Evolutionary conservation across 202 grass and related monocot genomes (phyloP), one percentile per base, ranked within the genome.

Genomic region (Carex arenaria): DNA sequence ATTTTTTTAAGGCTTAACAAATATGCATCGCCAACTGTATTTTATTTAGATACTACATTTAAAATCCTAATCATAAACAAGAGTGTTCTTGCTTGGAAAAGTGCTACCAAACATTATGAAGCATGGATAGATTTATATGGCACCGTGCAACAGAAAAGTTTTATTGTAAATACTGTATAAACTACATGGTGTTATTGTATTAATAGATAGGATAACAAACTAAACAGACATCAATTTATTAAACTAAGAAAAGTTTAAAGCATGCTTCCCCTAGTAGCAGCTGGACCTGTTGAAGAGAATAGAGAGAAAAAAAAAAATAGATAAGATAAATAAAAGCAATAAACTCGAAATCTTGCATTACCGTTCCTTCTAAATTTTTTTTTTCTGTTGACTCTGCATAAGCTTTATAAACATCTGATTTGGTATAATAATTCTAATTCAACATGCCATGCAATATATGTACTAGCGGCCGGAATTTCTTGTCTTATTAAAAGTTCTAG

Each of bases 221-320:
- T 69, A 72, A 68, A 71, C 47, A 75, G 47, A 5, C 47, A 55
- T 30, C 70, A 55, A 32, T 23, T 75, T 55, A 63, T 56, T 20
- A 32, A 32, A 34, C 15, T 20, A 14, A 13, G 30, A 47, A 20
- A 67, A 82, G 80, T 53, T 56, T 68, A 82, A 67, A 82, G 63
- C 80, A 82, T 68, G 53, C 80, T 82, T 68, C 12, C 78, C 47
- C 42, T 47, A 45, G 19, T 23, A 82, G 61, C 42, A 67, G 22
- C 26, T 38, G 43, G 63, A 53, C 80, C 80, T 82, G 80, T 55
- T 69, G 0, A 66, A 67, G 8, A 81, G 40, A 64, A 7, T 18
- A 49, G 10, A 49, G 40, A 74, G n/a, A 10, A 30, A 34, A 19
- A 69, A 36, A 11, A 8, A 56, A 82, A 56, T 17, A 63, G 26